Base-by-base conservation (phyloP, 2,329 filamentous ascomycete species). In the Shiraia bambusicola region DNA sequence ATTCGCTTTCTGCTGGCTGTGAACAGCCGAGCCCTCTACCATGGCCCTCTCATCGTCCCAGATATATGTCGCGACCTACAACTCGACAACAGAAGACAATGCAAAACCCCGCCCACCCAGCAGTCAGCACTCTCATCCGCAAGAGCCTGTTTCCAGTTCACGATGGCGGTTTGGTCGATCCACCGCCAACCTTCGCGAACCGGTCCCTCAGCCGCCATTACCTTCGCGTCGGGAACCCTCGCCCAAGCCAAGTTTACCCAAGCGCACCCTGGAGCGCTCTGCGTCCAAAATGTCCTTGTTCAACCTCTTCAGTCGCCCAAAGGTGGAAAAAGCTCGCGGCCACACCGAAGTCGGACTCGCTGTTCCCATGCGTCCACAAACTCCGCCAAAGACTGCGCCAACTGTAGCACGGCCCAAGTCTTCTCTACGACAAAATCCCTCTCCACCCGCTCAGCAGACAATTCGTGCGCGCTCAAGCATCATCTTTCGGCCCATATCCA, bases 201-300 rank as follows among this genome's bases (percentile, higher is more conserved):
- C 52, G 14, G 41, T 42, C 9, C 31, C 36, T 11, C 51, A 49
- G 34, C 34, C 52, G 14, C 17, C 46, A 8, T 48, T 47, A 16
- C 28, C 30, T 14, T 24, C 31, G 7, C 10, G 37, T 39, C 15
- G 35, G 38, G 22, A 34, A 47, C 5, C 22, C 33, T 45, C 37
- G 10, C 43, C 49, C 4, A 45, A 16, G 11, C 51, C 52, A 37
- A 43, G 55, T n/a, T 32, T 46, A 11, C 52, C 56, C 6, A 68
- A 61, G 35, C 19, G 19, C 19, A 22, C 4, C 19, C 45, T 65
- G 9, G 65, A 67, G 41, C 60, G 60, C 28, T 43, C 61, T 3
- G 43, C 64, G 13, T 70, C 68, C n/a, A 75, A 67, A 40, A 72
- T 76, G 69, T 76, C 73, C 22, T 55, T 77, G 9, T 76, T 76